These are phyloP conservation scores for Nymphaea thermarum DNA, from an alignment of 164 flowering plant genomes.

Conservation along the genomic window DNA sequence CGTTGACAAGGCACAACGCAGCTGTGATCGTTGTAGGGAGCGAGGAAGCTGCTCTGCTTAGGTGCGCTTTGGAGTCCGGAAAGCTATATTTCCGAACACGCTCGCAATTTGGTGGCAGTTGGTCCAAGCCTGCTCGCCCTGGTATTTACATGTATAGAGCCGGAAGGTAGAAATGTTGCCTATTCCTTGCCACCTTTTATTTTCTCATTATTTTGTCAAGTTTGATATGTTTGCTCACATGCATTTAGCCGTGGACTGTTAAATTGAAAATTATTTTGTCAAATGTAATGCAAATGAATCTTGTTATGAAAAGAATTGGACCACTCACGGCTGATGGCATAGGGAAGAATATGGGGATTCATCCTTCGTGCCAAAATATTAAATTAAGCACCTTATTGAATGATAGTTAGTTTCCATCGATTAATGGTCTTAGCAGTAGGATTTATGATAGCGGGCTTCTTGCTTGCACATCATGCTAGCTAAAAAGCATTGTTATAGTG, in stretches of 20 bases:
- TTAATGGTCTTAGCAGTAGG: too few species aligned
- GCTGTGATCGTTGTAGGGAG: constrained; percentile 64
- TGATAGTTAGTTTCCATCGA: too few species aligned
- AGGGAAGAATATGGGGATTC: too few species aligned
- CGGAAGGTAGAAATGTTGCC: constrained; percentile 48
- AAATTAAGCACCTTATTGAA: too few species aligned
- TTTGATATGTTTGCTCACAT: background rate
- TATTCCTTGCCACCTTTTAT: background rate
- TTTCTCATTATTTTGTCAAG: background rate
- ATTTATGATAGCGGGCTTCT: too few species aligned
- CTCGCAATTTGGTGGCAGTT: constrained; percentile 17
- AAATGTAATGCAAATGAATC: too few species aligned
- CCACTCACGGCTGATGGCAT: too few species aligned
- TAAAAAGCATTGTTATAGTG: too few species aligned
- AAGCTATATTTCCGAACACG: constrained; percentile 50
- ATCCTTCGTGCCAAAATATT: too few species aligned
- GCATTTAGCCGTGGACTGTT: background rate
- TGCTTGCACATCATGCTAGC: too few species aligned
- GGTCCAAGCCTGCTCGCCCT: constrained; percentile 32
- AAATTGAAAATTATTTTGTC: too few species aligned
- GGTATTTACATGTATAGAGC: constrained; percentile 73
- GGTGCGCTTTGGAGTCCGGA: constrained; percentile 70
- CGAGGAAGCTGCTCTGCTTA: constrained; percentile 55
- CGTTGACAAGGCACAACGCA: constrained; percentile 70
- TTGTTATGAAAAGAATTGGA: too few species aligned